phyloP scores from a whole-genome alignment of 2,329 filamentous ascomycete genomes.

The Cordyceps farinosa region DNA sequence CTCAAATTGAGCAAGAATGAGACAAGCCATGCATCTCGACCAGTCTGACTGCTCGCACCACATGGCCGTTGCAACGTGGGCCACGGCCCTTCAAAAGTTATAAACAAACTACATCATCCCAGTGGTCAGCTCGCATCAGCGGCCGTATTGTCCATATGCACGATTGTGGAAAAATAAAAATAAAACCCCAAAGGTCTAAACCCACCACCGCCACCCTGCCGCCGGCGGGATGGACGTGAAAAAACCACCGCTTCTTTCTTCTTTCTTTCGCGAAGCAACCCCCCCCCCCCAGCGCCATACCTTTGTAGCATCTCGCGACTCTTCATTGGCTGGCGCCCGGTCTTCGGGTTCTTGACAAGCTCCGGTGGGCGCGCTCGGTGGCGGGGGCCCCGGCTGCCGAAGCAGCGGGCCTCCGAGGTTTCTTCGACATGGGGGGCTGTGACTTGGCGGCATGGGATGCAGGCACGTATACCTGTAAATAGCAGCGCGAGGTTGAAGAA shows the following conservation, averaged over 20 bases:
- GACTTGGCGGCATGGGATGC: neutral
- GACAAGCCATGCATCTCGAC: neutral
- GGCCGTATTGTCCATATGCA: neutral
- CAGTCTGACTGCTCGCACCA: neutral
- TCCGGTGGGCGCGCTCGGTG: slow-evolving; percentile 22
- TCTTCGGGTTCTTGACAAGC: slow-evolving; percentile 28
- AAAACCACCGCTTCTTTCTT: neutral
- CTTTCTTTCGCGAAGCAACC: neutral
- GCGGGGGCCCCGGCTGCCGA: neutral
- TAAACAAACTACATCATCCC: neutral
- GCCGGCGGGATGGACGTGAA: neutral
- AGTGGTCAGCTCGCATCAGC: neutral
- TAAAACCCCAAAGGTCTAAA: neutral
- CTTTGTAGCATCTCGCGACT: neutral
- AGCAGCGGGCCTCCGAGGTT: neutral
- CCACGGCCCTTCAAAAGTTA: neutral
- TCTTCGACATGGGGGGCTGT: neutral
- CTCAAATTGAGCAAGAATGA: neutral
- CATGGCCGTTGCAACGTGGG: neutral
- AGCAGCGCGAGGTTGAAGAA: too few relatives aligned
- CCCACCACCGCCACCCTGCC: neutral
- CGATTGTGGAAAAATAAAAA: neutral
- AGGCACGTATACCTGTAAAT: too few relatives aligned
- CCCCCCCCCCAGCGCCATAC: too few relatives aligned
- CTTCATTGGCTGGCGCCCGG: slow-evolving; percentile 20